Evolutionary conservation across 768 basidiomycete genomes (phyloP).

Genomic region (Xerocomellus amylosporus): DNA sequence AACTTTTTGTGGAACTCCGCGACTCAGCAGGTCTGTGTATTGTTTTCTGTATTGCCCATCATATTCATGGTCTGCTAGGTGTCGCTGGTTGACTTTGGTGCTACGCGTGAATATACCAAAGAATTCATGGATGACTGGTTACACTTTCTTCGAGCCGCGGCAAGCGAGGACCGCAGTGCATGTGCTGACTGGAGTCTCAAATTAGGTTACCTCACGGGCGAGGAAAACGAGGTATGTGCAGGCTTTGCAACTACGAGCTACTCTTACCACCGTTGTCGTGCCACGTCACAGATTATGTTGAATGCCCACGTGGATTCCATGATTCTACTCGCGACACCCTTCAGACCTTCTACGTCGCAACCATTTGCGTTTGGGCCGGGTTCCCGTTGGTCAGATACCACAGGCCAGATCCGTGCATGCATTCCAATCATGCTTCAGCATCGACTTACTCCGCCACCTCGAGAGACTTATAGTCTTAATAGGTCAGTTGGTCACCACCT

Average conservation of each 20-base stretch:
- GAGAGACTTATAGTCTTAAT: constrained; percentile 94
- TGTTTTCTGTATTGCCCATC: background rate
- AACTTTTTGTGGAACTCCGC: constrained; percentile 88
- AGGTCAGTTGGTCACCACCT: constrained; percentile 45
- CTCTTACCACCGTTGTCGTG: background rate
- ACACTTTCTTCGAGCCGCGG: constrained; percentile 76
- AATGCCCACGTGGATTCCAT: constrained; percentile 84
- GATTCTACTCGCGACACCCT: constrained; percentile 82
- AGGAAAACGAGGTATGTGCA: constrained; percentile 69
- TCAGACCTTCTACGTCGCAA: constrained; percentile 59
- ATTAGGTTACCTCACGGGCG: constrained; percentile 87
- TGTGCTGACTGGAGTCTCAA: constrained; percentile 75
- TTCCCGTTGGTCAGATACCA: constrained; percentile 66
- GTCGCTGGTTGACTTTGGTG: constrained; percentile 94
- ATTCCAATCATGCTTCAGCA: constrained; percentile 92
- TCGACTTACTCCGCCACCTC: constrained; percentile 87
- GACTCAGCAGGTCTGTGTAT: constrained; percentile 53
- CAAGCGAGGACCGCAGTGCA: constrained; percentile 58
- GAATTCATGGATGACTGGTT: constrained; percentile 90
- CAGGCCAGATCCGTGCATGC: constrained; percentile 67
- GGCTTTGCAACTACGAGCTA: background rate
- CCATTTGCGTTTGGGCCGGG: constrained; percentile 78
- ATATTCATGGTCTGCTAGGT: constrained; percentile 41
- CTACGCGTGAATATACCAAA: constrained; percentile 80
- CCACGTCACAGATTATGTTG: constrained; percentile 59